Conservation (phyloP, 2,329 filamentous ascomycete species). For the Pestalotiopsis sp. region DNA sequence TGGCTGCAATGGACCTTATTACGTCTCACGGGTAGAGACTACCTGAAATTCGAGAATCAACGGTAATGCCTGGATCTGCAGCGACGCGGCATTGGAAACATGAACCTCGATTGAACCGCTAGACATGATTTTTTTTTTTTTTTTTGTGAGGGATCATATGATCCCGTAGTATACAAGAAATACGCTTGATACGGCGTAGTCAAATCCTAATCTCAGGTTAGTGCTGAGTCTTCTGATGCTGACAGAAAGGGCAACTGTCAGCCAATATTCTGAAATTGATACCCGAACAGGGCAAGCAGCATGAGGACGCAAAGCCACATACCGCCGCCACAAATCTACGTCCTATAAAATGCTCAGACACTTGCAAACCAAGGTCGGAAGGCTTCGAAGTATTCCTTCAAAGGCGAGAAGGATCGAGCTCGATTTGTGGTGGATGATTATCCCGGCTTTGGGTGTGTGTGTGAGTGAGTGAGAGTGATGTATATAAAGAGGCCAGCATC, state of each 20-base stretch:
- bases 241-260: not conserved
- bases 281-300: not conserved
- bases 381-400: not conserved
- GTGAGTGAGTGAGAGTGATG: not conserved
- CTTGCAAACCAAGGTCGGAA: not conserved
- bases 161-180: too few species aligned
- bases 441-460: not conserved
- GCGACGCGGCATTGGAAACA: too few species aligned
- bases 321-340: not conserved
- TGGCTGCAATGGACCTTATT: too few species aligned
- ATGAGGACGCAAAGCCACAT: not conserved
- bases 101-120: too few species aligned
- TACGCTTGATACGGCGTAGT: not conserved
- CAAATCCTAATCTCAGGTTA: not conserved
- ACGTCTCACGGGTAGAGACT: too few species aligned
- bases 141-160: too few species aligned
- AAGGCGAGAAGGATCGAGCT: not conserved
- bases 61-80: too few species aligned
- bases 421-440: not conserved
- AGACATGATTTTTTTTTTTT: too few species aligned
- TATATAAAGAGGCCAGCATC: not conserved
- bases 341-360: not conserved
- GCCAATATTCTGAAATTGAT: not conserved
- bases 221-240: not conserved
- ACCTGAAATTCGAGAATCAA: too few species aligned